Evolutionary conservation across 345 rosid genomes (phyloP).

Genomic region (Salix brachista): DNA sequence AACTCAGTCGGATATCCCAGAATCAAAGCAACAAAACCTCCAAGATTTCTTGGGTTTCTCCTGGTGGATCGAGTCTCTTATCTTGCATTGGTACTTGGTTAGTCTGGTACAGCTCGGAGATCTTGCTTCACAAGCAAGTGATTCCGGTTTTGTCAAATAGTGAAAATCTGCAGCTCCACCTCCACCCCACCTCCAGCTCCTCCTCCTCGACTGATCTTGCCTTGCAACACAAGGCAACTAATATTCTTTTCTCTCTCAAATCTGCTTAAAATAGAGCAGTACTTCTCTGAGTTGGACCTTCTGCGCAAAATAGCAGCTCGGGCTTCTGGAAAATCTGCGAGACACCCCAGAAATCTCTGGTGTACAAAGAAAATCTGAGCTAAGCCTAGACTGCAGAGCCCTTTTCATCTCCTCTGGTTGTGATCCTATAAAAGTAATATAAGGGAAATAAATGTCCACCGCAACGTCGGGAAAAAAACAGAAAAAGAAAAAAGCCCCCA

Average conservation of each 20-base stretch:
- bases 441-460: slow-evolving; percentile 1
- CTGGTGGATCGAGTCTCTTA: background rate
- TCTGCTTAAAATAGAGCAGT: slow-evolving; percentile 2
- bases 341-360: slow-evolving; percentile 5
- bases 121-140: slow-evolving; percentile 37
- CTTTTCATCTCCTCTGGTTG: slow-evolving; percentile 9
- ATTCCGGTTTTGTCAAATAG: slow-evolving; percentile 17
- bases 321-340: slow-evolving; percentile 17
- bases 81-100: slow-evolving; percentile 7
- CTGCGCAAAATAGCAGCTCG: slow-evolving; percentile 8
- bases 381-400: slow-evolving; percentile 32
- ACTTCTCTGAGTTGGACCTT: slow-evolving; percentile 7
- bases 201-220: slow-evolving; percentile 4
- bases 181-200: background rate
- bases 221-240: slow-evolving; percentile 21
- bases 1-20: slow-evolving; percentile 31
- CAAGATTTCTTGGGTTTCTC: slow-evolving; percentile 27
- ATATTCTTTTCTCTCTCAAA: slow-evolving; percentile 5
- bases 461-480: slow-evolving; percentile 13
- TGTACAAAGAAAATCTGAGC: slow-evolving; percentile 16
- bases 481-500: slow-evolving; percentile 11
- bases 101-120: slow-evolving; percentile 8
- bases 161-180: background rate
- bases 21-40: slow-evolving; percentile 4
- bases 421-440: slow-evolving; percentile 19